A percentile compares a stretch with the other conserved stretches of the same genome.
These are phyloP conservation scores for Blastomyces gilchristii DNA, from an alignment of 2,329 filamentous ascomycete genomes.

Conservation along the genomic window DNA sequence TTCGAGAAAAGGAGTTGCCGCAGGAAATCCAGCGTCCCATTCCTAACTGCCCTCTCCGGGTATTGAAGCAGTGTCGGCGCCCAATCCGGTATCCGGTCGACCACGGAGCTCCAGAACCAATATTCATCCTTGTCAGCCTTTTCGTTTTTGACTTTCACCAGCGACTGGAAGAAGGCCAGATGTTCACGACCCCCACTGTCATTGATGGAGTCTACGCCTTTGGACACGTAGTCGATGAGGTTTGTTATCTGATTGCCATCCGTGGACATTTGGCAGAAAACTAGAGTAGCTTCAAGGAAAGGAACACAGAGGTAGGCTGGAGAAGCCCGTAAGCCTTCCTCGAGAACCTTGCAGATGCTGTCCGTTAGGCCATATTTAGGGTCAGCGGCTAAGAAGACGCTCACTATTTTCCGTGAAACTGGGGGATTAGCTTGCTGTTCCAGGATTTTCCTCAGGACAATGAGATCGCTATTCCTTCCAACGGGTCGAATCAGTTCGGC, in stretches of 20 bases:
- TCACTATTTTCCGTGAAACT: slow-evolving; percentile 48
- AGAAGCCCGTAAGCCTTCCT: slow-evolving; percentile 45
- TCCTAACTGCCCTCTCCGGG: slow-evolving; percentile 37
- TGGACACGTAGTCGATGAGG: slow-evolving; percentile 34
- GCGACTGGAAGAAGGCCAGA: slow-evolving; percentile 42
- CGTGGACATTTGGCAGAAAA: slow-evolving; percentile 41
- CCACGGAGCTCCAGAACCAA: slow-evolving; percentile 28
- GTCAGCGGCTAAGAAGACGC: slow-evolving; percentile 44
- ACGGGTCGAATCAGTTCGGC: slow-evolving; percentile 25
- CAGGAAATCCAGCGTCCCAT: slow-evolving; percentile 36
- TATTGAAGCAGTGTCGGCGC: slow-evolving; percentile 45
- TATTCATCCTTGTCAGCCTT: slow-evolving; percentile 23
- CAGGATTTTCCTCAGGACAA: slow-evolving; percentile 53
- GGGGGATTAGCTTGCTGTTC: slow-evolving; percentile 48
- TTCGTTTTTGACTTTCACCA: slow-evolving; percentile 37
- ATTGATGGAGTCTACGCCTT: slow-evolving; percentile 41
- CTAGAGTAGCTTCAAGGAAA: slow-evolving; percentile 48
- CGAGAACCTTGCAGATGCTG: slow-evolving; percentile 45
- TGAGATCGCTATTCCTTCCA: slow-evolving; percentile 26
- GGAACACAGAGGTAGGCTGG: slow-evolving; percentile 41
- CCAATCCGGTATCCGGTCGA: slow-evolving; percentile 40
- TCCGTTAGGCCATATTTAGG: slow-evolving; percentile 39
- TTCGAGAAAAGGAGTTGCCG: slow-evolving; percentile 34
- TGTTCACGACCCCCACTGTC: slow-evolving; percentile 41
- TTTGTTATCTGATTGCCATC: slow-evolving; percentile 28